These are phyloP conservation scores for Hypoxylon subgilvum DNA, from an alignment of 495 filamentous ascomycete genomes.

Conservation along the genomic window DNA sequence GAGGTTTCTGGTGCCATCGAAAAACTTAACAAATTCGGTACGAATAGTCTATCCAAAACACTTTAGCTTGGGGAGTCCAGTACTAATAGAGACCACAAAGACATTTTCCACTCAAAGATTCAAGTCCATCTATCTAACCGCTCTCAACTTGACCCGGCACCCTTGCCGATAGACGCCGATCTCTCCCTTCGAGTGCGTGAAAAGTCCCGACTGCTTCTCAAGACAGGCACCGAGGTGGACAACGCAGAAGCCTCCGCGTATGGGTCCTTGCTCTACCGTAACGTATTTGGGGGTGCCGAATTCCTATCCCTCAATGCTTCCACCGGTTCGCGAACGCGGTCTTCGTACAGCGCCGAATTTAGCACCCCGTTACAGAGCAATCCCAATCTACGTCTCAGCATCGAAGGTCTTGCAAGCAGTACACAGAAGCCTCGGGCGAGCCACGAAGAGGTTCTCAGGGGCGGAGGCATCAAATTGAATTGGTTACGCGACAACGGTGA, in stretches of 20 bases:
- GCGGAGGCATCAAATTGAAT: constrained; percentile 74
- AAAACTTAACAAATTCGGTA: constrained; percentile 84
- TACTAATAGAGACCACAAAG: constrained; percentile 50
- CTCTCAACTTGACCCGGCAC: constrained; percentile 60
- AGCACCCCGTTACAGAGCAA: constrained; percentile 78
- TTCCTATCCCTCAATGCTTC: constrained; percentile 80
- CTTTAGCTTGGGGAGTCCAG: background rate
- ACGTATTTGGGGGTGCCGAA: constrained; percentile 94
- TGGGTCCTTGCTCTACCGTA: constrained; percentile 79
- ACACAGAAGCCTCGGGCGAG: constrained; percentile 89
- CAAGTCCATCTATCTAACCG: constrained; percentile 78
- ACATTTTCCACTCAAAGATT: constrained; percentile 86
- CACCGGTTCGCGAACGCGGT: constrained; percentile 84
- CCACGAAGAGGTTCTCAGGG: constrained; percentile 88
- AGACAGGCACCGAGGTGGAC: constrained; percentile 91
- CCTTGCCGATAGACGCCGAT: constrained; percentile 74
- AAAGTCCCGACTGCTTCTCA: constrained; percentile 77
- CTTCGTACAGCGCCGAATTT: constrained; percentile 84
- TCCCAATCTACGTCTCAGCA: constrained; percentile 74
- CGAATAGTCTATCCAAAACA: constrained; percentile 13
- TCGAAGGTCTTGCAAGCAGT: constrained; percentile 78
- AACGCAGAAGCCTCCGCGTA: constrained; percentile 92
- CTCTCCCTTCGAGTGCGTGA: constrained; percentile 78
- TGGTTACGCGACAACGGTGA: constrained; percentile 69
- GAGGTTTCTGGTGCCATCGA: constrained; percentile 69